Conservation (phyloP, 2,329 filamentous ascomycete species). For the Lachnellula subtilissima region DNA sequence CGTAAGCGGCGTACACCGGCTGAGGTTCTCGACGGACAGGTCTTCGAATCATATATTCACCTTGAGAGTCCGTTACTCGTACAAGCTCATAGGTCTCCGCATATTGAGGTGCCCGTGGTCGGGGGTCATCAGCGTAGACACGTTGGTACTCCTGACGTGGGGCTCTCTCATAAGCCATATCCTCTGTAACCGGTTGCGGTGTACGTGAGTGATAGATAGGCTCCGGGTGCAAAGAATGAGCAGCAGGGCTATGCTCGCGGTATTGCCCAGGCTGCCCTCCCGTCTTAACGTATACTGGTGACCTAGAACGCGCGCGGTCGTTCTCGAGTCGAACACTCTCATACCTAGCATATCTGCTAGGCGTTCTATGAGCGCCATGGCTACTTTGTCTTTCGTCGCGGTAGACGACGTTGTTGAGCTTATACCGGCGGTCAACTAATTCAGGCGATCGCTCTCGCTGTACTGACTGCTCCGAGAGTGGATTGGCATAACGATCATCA, state of each 20-base stretch:
- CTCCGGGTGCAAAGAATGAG: constrained; percentile 23
- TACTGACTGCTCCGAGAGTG: constrained; percentile 14
- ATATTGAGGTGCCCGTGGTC: constrained; percentile 28
- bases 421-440: constrained; percentile 31
- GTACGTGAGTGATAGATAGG: constrained; percentile 30
- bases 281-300: constrained; percentile 32
- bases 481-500: constrained; percentile 23
- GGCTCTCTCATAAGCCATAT: constrained; percentile 29
- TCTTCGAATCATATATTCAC: constrained; percentile 43
- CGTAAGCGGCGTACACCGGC: constrained; percentile 27
- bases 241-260: constrained; percentile 30
- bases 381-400: constrained; percentile 31
- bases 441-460: constrained; percentile 29
- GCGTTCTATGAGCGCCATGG: constrained; percentile 24
- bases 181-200: constrained; percentile 20
- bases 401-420: constrained; percentile 31
- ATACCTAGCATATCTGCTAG: constrained; percentile 32
- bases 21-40: constrained; percentile 35
- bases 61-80: constrained; percentile 40
- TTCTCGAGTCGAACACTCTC: constrained; percentile 31
- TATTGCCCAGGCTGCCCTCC: constrained; percentile 26
- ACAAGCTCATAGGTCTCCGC: constrained; percentile 41
- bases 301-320: constrained; percentile 32
- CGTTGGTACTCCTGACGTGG: constrained; percentile 33
- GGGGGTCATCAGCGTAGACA: constrained; percentile 31